These are phyloP conservation scores for Chalciporus sphaerocephalus DNA, from an alignment of 768 basidiomycete species.

Conservation along the genomic window DNA sequence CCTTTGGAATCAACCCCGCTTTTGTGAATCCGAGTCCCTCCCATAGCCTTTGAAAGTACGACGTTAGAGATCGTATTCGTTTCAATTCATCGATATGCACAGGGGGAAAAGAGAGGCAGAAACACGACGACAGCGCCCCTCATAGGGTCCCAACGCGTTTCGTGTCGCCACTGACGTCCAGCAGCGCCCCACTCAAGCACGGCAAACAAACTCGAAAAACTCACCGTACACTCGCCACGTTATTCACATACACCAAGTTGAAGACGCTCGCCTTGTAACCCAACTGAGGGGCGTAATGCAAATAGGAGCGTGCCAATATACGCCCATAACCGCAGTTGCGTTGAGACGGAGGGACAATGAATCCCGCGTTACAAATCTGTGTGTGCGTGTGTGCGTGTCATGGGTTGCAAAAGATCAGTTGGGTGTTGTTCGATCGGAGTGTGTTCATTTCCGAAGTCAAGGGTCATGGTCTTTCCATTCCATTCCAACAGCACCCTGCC, in stretches of 20 bases:
- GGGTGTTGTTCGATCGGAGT: neutral
- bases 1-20: constrained; percentile 70
- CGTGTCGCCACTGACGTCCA: no score
- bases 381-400: neutral
- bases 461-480: neutral
- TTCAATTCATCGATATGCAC: no score
- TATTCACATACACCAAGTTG: constrained; percentile 88
- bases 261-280: constrained; percentile 81
- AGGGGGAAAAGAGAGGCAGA: no score
- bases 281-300: constrained; percentile 74
- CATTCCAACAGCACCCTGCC: no score
- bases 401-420: neutral
- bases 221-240: constrained; percentile 67
- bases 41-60: constrained; percentile 57
- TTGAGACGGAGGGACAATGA: constrained; percentile 64
- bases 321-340: constrained; percentile 66
- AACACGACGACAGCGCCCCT: no score
- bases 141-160: no score
- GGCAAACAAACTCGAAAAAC: constrained; percentile 17
- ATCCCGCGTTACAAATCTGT: constrained; percentile 87
- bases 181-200: no score
- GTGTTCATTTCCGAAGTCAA: constrained; percentile 6
- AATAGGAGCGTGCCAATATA: constrained; percentile 70
- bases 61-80: neutral
- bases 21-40: constrained; percentile 76